These are phyloP conservation scores for Chaetomiaceae sp. DNA, from an alignment of 2,329 filamentous ascomycete genomes.

Conservation along the genomic window DNA sequence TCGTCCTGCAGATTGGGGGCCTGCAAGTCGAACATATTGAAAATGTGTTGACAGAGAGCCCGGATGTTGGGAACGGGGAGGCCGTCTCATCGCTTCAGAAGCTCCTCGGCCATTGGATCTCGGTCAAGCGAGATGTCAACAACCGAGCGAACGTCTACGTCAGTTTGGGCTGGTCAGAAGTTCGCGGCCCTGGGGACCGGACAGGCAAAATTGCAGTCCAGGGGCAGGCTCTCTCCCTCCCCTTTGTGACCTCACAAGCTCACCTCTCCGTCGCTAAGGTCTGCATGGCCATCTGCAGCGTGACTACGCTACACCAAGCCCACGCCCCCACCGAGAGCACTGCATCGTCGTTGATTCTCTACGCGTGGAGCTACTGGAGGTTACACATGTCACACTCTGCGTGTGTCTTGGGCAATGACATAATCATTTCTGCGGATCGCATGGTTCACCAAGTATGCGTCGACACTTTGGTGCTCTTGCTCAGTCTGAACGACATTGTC, in stretches of 20 bases:
- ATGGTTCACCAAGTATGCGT: background rate
- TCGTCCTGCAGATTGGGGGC: too few species aligned
- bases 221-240: too few species aligned
- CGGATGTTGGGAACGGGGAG: too few species aligned
- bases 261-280: background rate
- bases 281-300: background rate
- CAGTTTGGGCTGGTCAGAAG: too few species aligned
- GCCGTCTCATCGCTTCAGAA: too few species aligned
- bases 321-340: background rate
- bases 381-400: background rate
- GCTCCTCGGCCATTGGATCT: too few species aligned
- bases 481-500: background rate
- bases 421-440: background rate
- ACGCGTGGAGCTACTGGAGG: background rate
- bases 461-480: background rate
- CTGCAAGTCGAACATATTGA: too few species aligned
- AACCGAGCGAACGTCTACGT: too few species aligned
- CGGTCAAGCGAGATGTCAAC: too few species aligned
- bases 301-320: background rate
- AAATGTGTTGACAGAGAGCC: too few species aligned
- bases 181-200: too few species aligned
- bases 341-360: background rate
- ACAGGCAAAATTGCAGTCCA: too few species aligned
- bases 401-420: background rate
- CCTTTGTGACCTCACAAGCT: background rate